phyloP scores from a whole-genome alignment of 148 eudicot species.

The Chenopodium album region DNA sequence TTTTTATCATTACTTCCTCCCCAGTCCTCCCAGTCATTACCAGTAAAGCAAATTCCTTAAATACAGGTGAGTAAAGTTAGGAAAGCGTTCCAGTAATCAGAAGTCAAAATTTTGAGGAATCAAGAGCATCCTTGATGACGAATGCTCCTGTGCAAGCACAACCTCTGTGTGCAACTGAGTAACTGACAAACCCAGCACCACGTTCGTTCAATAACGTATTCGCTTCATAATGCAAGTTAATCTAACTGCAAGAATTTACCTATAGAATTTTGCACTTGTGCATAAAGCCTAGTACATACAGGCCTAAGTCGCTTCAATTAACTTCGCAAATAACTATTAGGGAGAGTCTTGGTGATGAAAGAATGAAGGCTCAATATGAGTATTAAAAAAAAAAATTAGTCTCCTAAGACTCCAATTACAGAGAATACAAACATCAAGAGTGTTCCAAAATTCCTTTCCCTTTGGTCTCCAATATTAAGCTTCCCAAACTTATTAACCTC shows the following conservation, averaged over 20 bases:
- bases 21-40: neutral
- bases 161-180: neutral
- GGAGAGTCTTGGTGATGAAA: neutral
- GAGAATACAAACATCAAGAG: neutral
- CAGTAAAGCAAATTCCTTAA: neutral
- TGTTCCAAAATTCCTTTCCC: neutral
- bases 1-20: neutral
- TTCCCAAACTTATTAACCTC: neutral
- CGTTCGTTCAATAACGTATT: neutral
- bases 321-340: neutral
- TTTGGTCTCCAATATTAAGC: neutral
- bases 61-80: too few relatives aligned
- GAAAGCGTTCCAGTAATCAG: neutral
- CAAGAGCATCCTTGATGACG: too few relatives aligned
- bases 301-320: neutral
- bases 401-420: neutral
- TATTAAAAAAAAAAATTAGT: neutral
- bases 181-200: neutral
- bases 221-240: neutral
- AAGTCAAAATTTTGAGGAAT: neutral
- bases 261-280: neutral
- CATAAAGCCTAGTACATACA: neutral
- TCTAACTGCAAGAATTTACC: neutral
- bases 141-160: too few relatives aligned
- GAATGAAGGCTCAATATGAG: neutral